Evolutionary conservation across 352 stramenopile genomes (phyloP), one percentile per base, ranked within the genome.

Genomic region (Phytopythium mirpurense): DNA sequence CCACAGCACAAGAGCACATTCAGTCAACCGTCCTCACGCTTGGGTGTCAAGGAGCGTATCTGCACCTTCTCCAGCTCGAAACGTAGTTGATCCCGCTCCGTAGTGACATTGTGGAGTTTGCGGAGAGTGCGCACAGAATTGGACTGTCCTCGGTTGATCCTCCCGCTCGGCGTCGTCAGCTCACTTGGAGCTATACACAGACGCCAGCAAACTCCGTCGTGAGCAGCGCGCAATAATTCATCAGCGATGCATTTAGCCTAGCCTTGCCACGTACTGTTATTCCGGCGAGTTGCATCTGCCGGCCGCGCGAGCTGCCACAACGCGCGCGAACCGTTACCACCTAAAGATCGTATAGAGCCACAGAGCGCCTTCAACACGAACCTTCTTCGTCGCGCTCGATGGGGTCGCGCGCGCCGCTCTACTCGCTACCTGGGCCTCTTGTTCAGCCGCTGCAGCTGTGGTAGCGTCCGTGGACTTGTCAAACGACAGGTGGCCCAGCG

Each of bases 61-160:
- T n/a, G n/a, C n/a, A 86, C 73, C 68, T 71, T 77, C 12, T 91
- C 77, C 21, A 94, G 56, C 46, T 94, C 82, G 44, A 86, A 85
- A 5, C 72, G 77, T 3, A 94, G 72, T 43, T 88, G 82, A 50
- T 94, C 84, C n/a, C 80, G 67, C 38, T 92, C 79, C 0, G 77
- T 80, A 1, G 71, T 82, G 15, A 89, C 69, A 12, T 71, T 68
- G 15, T 86, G 78, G 12, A 93, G 71, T 40, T 93, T 71, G 23
- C 78, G 63, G 31, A 78, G 59, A 4, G 63, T 63, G 29, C 59
- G 67, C 9, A 74, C 64, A 10, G 54, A 59, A 19, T 55, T 59
- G 40, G 45, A 41, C 18, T 63, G 63, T 34, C 34, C 48, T 6
- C 40, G 37, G 12, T 51, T 37, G 23, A 63, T 50, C 26, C 62